A percentile compares a stretch with the other conserved stretches of the same genome.
These are phyloP conservation scores for Chrysoporthe cubensis DNA, from an alignment of 2,329 filamentous ascomycete species.

Conservation along the genomic window DNA sequence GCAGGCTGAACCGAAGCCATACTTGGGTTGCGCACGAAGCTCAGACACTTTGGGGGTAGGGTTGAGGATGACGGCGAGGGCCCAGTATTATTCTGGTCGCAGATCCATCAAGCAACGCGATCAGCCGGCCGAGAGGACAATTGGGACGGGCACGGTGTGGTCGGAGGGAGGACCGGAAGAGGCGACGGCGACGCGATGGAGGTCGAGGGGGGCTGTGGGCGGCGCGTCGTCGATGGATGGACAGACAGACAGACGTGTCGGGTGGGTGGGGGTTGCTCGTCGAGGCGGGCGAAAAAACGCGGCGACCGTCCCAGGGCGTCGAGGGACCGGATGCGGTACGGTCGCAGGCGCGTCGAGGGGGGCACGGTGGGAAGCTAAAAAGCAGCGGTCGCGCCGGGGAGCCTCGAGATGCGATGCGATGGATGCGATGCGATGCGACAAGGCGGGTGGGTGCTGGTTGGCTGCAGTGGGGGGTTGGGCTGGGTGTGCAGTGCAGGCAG, in stretches of 20 bases:
- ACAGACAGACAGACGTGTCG: constrained; percentile 19
- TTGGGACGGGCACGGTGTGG: constrained; percentile 9
- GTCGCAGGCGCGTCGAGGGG: constrained; percentile 16
- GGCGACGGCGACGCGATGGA: constrained; percentile 22
- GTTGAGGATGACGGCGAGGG: constrained; percentile 31
- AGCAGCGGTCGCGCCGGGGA: constrained; percentile 12
- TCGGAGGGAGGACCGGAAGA: constrained; percentile 13
- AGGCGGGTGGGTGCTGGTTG: constrained; percentile 19
- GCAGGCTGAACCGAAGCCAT: constrained; percentile 84
- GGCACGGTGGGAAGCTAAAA: constrained; percentile 6
- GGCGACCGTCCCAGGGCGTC: constrained; percentile 1
- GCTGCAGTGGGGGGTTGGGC: constrained; percentile 24
- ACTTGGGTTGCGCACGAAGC: constrained; percentile 36
- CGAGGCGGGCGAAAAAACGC: constrained; percentile 8
- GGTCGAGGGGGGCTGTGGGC: background rate
- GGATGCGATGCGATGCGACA: constrained; percentile 26
- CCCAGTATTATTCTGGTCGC: constrained; percentile 39
- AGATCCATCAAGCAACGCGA: constrained; percentile 39
- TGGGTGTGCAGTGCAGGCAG: background rate
- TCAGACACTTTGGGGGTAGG: constrained; percentile 30
- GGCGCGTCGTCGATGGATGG: constrained; percentile 26
- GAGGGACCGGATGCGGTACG: constrained; percentile 16
- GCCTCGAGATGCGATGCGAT: constrained; percentile 8
- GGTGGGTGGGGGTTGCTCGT: constrained; percentile 2
- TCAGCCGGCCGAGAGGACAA: constrained; percentile 4